Evolutionary conservation across 768 basidiomycete genomes (phyloP), one percentile per base, ranked within the genome.

Genomic region (Amanita muscaria): DNA sequence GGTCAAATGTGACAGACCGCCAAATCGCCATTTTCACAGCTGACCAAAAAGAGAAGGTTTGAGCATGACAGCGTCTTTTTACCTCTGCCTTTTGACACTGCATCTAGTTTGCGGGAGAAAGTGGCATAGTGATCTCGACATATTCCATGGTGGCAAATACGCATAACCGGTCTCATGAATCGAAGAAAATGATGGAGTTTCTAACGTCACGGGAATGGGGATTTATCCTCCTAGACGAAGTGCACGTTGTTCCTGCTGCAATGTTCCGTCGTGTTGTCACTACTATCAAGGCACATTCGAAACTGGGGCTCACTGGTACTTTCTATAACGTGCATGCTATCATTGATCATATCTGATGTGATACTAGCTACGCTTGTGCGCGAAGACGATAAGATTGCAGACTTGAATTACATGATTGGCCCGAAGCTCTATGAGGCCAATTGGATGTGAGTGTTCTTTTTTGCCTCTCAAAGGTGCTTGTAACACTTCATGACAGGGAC

Each of bases 141-240:
- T 99, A 99, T 61, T 97, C 94, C 3, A 99, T 99, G 96, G 93
- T 99, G 41, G 94, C 96, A 23, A 97, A 97, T 60, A 96, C 91
- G 2, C 88, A 92, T 57, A 96, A 97, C 61, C 80, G 96, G 52
- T 96, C 96, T n/a, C 91, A 98, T 60, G 92, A 94, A 58, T 88
- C 96, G 14, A 92, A 96, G 69, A 96, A 98, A 70, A 97, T 98
- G 89, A 99, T 99, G 96, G 93, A 99, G 53, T 99, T 98, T 59
- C 63, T 99, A 35, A 90, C 90, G 22, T 92, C 90, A n/a, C 73
- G 94, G 43, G 96, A 99, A 64, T 99, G 96, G 96, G 96, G 96
- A 7, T 97, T 97, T 65, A 87, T 99, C 51, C 70, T 99, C 15
- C 72, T 99, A 33, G 96, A 99, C 57, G 96, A 99, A 66, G 96